These are phyloP conservation scores for Dactylorhiza incarnata DNA, from an alignment of 106 monocot species.

Conservation along the genomic window DNA sequence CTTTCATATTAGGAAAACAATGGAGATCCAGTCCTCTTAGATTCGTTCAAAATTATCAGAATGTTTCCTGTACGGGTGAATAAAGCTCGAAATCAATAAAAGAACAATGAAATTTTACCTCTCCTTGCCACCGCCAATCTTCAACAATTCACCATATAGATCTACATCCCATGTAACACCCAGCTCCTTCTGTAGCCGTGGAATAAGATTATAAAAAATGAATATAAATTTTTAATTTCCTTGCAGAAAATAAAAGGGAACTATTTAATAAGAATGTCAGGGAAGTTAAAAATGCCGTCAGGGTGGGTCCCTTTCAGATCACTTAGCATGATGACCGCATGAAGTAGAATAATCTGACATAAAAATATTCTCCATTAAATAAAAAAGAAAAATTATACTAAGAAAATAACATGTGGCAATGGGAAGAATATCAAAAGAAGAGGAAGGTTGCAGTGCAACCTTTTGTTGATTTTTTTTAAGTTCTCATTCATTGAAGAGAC, in stretches of 20 bases:
- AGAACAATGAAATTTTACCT: slow-evolving; percentile 36
- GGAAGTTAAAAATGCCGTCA: background rate
- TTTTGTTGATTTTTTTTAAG: background rate
- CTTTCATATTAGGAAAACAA: background rate
- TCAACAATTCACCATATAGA: slow-evolving; percentile 90
- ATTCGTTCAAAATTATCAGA: background rate
- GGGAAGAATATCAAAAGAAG: background rate
- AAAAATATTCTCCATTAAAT: background rate
- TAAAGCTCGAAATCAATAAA: background rate
- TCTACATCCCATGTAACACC: slow-evolving; percentile 91
- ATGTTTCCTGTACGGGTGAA: background rate
- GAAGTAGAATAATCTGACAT: background rate
- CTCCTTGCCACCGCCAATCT: slow-evolving; percentile 98
- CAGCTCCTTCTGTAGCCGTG: slow-evolving; percentile 56
- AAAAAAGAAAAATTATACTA: no score
- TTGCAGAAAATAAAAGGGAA: background rate
- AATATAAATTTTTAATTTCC: background rate
- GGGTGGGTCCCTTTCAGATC: background rate
- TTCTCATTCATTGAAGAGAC: no score
- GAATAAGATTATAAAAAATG: slow-evolving; percentile 4
- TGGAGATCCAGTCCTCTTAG: background rate
- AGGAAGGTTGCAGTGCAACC: background rate
- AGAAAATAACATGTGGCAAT: no score
- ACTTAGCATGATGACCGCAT: background rate
- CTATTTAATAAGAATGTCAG: background rate